Evolutionary conservation across 2,329 filamentous ascomycete genomes (phyloP), one percentile per base, ranked within the genome.

Genomic region (Alternaria sp.): DNA sequence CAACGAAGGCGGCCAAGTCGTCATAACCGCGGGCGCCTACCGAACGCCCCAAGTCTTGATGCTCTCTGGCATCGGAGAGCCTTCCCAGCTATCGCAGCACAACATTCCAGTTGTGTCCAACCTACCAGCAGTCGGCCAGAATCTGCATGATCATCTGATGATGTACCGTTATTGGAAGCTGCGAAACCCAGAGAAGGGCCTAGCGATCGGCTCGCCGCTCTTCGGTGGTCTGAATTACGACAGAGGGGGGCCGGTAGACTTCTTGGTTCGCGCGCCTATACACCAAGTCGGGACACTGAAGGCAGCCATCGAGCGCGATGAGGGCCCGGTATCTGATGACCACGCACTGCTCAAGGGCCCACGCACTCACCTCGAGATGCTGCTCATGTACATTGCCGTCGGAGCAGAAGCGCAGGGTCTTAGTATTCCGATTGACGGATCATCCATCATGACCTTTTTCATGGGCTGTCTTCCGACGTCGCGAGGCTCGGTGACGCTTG

Each of bases 101-200:
- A 83, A 86, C 69, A 89, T 36, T 36, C 30, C 30, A 15, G 13
- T 36, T 36, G 30, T 36, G 4, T 36, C 30, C 13, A 15, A 36
- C 64, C 84, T 88, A 1, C 84, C 85, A 1, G 85, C 88, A 30
- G 88, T 91, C 2, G 89, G 89, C 3, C 85, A 84, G 63, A 88
- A 90, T 76, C 80, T 91, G 5, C 82, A 87, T 49, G 89, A 91
- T 72, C 88, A 89, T 49, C 25, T 71, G 17, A 62, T 70, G 59
- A 21, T 67, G n/a, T 70, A 64, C 36, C 64, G 70, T 21, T 72
- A 72, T 64, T 75, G 71, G 72, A 73, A 73, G 56, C 62, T 74
- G 12, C 67, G 67, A 17, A 50, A 72, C 30, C 71, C 72, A 2
- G 71, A 72, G n/a, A 30, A 61, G 32, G 71, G 71, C 2, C 61